phyloP scores from a whole-genome alignment of 1,139 yeast genomes.

The Lodderomyces metapsilosis region DNA sequence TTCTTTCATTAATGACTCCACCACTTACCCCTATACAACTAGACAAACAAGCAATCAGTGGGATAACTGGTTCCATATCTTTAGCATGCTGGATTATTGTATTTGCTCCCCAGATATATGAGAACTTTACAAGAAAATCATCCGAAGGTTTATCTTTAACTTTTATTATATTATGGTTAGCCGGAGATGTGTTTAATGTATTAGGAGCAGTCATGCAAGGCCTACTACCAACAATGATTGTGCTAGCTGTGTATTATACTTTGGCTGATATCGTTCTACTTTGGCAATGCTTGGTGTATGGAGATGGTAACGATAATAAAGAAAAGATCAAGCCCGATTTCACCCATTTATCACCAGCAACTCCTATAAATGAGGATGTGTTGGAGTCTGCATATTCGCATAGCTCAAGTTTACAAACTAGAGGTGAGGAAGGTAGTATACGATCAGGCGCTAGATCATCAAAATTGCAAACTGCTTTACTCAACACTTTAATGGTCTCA shows the following conservation, averaged over 20 bases:
- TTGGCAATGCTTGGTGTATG: conserved; percentile 77
- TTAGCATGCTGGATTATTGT: conserved; percentile 98
- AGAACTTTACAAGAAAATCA: conserved; percentile 77
- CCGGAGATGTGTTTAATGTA: conserved; percentile 89
- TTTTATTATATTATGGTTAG: conserved; percentile 82
- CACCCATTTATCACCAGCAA: conserved; percentile 85
- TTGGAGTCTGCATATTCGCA: conserved; percentile 54
- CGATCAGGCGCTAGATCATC: conserved; percentile 15
- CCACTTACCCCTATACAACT: conserved; percentile 68
- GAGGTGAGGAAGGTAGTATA: conserved; percentile 2
- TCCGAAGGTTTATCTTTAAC: conserved; percentile 83
- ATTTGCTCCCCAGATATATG: conserved; percentile 95
- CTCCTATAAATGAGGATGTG: conserved; percentile 73
- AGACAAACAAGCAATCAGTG: conserved; percentile 79
- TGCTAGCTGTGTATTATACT: conserved; percentile 88
- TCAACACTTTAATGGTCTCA: conserved; percentile 64
- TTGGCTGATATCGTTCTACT: conserved; percentile 82
- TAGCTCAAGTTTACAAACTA: conserved; percentile 16
- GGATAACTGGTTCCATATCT: conserved; percentile 88
- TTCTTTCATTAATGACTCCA: conserved; percentile 17
- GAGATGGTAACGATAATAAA: conserved; percentile 44
- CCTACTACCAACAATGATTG: conserved; percentile 88
- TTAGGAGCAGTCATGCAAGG: conserved; percentile 86
- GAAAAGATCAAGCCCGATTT: conserved; percentile 45
- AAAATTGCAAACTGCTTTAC: conserved; percentile 25